Evolutionary conservation across 1,284 basidiomycete species (phyloP).

Genomic region (Microbotryum silenes-acaulis): DNA sequence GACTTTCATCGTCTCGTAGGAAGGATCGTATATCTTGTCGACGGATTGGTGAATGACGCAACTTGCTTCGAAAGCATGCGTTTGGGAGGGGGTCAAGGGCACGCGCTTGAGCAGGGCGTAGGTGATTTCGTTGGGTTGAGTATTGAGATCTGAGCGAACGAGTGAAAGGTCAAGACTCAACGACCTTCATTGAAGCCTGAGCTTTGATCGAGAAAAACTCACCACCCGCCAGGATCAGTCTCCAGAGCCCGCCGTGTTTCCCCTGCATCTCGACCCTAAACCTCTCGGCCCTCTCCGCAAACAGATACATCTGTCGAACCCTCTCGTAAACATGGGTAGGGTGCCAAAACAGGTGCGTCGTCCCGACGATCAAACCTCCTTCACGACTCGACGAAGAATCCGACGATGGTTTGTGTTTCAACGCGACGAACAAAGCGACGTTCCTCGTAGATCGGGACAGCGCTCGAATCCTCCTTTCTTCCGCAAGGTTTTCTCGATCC

Average conservation of each 20-base stretch:
- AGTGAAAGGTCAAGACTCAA: too few species aligned
- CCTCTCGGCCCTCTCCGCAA: slow-evolving; percentile 57
- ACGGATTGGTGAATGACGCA: slow-evolving; percentile 75
- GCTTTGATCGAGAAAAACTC: slow-evolving; percentile 13
- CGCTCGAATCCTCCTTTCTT: slow-evolving; percentile 7
- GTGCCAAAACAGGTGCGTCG: slow-evolving; percentile 91
- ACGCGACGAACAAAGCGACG: slow-evolving; percentile 61
- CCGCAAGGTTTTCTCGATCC: slow-evolving; percentile 11
- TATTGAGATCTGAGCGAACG: slow-evolving; percentile 71
- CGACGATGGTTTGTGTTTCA: slow-evolving; percentile 45
- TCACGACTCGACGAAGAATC: slow-evolving; percentile 57
- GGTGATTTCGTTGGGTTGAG: slow-evolving; percentile 71
- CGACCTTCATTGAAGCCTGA: neutral
- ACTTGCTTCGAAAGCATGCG: slow-evolving; percentile 55
- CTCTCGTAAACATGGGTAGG: slow-evolving; percentile 69
- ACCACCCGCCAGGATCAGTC: slow-evolving; percentile 78
- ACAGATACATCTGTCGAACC: slow-evolving; percentile 52
- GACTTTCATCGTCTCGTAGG: slow-evolving; percentile 30
- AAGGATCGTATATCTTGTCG: slow-evolving; percentile 49
- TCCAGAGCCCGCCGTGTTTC: slow-evolving; percentile 53
- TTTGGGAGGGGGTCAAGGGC: slow-evolving; percentile 51
- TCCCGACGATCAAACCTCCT: slow-evolving; percentile 59
- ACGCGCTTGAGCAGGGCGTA: slow-evolving; percentile 64
- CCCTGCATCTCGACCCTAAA: slow-evolving; percentile 49
- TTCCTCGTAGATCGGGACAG: slow-evolving; percentile 56